Conservation (phyloP, 805 yeast genomes). For the Isabelozyma pseudorhagii region DNA sequence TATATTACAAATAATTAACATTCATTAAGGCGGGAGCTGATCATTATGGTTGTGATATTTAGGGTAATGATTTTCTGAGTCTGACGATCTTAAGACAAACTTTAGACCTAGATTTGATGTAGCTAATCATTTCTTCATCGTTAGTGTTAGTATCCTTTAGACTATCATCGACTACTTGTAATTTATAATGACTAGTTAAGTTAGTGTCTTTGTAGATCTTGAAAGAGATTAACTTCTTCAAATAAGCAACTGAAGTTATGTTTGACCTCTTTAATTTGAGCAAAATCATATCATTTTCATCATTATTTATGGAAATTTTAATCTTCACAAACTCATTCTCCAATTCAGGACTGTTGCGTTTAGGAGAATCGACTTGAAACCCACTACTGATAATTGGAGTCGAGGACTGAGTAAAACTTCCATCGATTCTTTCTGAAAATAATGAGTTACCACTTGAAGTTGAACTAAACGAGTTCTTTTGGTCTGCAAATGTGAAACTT, state of each 20-base stretch:
- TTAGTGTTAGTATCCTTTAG: constrained; percentile 7
- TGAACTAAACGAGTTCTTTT: background rate
- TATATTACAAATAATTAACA: too few species aligned
- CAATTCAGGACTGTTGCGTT: background rate
- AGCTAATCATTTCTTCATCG: constrained; percentile 11
- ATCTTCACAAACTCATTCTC: constrained; percentile 13
- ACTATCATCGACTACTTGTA: constrained; percentile 12
- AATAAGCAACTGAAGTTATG: constrained; percentile 19
- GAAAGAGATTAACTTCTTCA: constrained; percentile 23
- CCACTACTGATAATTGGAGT: background rate
- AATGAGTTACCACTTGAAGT: background rate
- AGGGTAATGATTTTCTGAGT: constrained; percentile 8
- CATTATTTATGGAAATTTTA: constrained; percentile 22
- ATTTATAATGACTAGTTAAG: constrained; percentile 23
- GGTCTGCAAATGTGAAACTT: background rate
- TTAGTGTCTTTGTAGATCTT: constrained; percentile 30
- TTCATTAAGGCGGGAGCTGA: background rate
- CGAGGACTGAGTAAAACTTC: background rate
- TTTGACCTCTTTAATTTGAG: constrained; percentile 19
- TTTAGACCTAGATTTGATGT: constrained; percentile 18
- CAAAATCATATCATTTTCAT: constrained; percentile 28
- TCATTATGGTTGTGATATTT: background rate
- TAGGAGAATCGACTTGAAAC: background rate
- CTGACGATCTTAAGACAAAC: constrained; percentile 21
- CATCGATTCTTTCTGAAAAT: background rate